Conservation (phyloP, 2,329 filamentous ascomycete species). For the Neofusicoccum kwambonambiense region DNA sequence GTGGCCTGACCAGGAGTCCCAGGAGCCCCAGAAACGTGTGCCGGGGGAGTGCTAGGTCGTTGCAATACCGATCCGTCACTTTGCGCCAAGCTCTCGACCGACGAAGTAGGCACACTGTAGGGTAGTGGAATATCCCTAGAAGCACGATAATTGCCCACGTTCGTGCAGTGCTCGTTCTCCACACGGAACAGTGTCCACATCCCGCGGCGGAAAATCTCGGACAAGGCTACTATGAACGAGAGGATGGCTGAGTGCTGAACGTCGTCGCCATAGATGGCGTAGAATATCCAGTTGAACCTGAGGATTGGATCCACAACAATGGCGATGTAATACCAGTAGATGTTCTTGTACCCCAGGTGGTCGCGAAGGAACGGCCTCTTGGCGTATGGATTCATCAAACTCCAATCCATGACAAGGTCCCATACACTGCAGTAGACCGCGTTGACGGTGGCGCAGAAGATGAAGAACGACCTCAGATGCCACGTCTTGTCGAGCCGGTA, state of each 20-base stretch:
- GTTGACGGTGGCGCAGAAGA: conserved; percentile 78
- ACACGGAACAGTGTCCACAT: conserved; percentile 93
- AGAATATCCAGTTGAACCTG: conserved; percentile 93
- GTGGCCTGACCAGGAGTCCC: background rate
- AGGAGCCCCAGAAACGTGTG: background rate
- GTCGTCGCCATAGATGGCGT: conserved; percentile 77
- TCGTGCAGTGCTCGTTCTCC: conserved; percentile 91
- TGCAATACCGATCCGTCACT: background rate
- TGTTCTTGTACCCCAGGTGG: conserved; percentile 72
- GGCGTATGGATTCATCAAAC: conserved; percentile 75
- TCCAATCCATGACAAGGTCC: conserved; percentile 97
- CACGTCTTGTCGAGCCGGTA: conserved; percentile 70
- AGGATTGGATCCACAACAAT: conserved; percentile 82
- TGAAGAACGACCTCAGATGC: conserved; percentile 68
- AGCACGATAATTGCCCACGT: conserved; percentile 81
- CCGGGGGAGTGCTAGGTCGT: background rate
- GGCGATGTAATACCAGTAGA: conserved; percentile 82
- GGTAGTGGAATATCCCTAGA: conserved; percentile 84
- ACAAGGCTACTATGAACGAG: conserved; percentile 74
- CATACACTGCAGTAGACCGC: conserved; percentile 84
- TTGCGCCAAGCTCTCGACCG: conserved; percentile 17
- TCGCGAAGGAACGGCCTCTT: conserved; percentile 67
- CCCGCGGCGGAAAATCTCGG: conserved; percentile 79
- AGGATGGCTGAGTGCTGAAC: conserved; percentile 79
- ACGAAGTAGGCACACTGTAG: conserved; percentile 56